phyloP scores from a whole-genome alignment of 176 grass and related monocot genomes.

The Melocanna baccifera region DNA sequence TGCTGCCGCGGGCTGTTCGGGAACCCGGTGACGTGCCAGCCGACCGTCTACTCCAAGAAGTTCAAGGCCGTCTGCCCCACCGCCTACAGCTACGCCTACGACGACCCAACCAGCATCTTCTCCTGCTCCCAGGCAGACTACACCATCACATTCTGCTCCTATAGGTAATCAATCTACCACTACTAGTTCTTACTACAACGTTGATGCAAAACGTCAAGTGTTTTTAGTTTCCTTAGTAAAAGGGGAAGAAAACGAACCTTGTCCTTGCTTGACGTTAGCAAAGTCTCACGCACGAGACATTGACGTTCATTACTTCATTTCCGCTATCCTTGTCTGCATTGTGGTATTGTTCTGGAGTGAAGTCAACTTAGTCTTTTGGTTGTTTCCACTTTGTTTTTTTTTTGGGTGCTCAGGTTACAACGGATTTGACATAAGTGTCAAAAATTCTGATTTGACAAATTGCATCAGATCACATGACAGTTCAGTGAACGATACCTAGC shows the following conservation, averaged over 20 bases:
- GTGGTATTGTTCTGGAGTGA: not conserved
- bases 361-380: not conserved
- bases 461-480: not conserved
- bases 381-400: not conserved
- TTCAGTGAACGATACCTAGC: not conserved
- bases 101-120: slow-evolving; percentile 76
- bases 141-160: slow-evolving; percentile 70
- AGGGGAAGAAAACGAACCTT: not conserved
- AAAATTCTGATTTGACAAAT: not conserved
- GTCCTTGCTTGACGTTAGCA: not conserved
- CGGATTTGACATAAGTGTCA: not conserved
- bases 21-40: slow-evolving; percentile 55
- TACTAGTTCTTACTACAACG: no score
- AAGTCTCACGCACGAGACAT: not conserved
- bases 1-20: slow-evolving; percentile 63
- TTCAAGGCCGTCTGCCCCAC: slow-evolving; percentile 73
- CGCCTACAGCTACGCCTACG: slow-evolving; percentile 91
- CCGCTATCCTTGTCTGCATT: not conserved
- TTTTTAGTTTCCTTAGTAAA: no score
- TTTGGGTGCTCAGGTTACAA: not conserved
- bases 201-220: no score
- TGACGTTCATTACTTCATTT: not conserved
- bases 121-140: slow-evolving; percentile 65
- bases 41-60: slow-evolving; percentile 69
- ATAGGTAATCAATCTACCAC: slow-evolving; percentile 24